These are phyloP conservation scores for Coemansia sp. DNA, from an alignment of 192 early-diverging fungal genomes.

Conservation along the genomic window DNA sequence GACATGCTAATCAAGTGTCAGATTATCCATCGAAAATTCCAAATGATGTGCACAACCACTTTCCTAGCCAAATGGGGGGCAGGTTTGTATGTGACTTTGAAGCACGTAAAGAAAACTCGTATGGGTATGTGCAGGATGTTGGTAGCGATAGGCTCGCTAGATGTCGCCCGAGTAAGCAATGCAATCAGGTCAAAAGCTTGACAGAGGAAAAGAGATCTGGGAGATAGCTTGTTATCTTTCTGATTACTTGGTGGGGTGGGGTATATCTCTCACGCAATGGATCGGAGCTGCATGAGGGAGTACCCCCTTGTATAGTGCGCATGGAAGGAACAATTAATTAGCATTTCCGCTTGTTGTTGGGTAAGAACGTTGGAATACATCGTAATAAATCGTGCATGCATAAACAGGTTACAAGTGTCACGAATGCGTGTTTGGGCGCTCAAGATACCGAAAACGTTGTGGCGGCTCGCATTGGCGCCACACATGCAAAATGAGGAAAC, in stretches of 20 bases:
- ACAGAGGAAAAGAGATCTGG: neutral
- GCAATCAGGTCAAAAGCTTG: neutral
- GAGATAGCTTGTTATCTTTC: neutral
- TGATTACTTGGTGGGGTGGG: neutral
- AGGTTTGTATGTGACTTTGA: too few relatives aligned
- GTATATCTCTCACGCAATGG: neutral
- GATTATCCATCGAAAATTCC: neutral
- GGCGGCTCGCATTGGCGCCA: neutral
- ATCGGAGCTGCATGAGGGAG: neutral
- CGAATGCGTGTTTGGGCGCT: neutral
- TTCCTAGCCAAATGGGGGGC: too few relatives aligned
- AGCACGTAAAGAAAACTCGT: neutral
- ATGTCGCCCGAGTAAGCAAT: neutral
- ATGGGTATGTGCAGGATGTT: neutral
- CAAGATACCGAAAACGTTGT: neutral
- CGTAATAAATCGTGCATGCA: constrained; percentile 1
- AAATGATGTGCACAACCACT: neutral
- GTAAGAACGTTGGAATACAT: neutral
- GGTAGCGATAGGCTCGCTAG: neutral
- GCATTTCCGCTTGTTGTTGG: neutral
- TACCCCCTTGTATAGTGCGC: neutral
- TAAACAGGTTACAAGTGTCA: neutral
- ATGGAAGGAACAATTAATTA: neutral
- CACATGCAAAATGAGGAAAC: neutral
- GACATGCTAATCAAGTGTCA: neutral